Conservation (phyloP, 75 land plant genomes). For the Ceratopteris richardii region DNA sequence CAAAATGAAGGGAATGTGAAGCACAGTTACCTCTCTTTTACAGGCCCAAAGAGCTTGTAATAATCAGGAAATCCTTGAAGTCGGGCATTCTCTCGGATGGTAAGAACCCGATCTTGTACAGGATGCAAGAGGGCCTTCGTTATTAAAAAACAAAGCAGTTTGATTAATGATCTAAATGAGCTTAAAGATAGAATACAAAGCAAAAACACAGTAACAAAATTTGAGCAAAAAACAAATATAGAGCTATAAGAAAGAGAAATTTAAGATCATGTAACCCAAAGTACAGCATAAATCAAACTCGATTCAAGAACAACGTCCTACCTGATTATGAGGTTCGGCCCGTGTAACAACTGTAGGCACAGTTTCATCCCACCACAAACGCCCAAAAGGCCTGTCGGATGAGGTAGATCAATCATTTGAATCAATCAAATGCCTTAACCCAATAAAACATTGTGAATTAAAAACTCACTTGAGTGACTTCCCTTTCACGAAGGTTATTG, state of each 20-base stretch:
- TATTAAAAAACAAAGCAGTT: too few relatives aligned
- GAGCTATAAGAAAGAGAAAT: too few relatives aligned
- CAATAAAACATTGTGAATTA: constrained; percentile 19
- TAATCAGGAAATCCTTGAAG: constrained; percentile 93
- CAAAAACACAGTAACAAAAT: too few relatives aligned
- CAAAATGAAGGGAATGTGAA: too few relatives aligned
- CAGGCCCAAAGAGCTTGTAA: constrained; percentile 65
- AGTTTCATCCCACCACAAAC: constrained; percentile 98
- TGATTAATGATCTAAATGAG: too few relatives aligned
- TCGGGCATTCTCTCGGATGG: constrained; percentile 80
- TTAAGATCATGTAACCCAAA: too few relatives aligned
- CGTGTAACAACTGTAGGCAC: constrained; percentile 74
- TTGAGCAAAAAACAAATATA: too few relatives aligned
- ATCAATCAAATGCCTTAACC: too few relatives aligned
- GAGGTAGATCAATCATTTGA: neutral
- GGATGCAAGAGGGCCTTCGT: constrained; percentile 73
- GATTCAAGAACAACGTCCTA: too few relatives aligned
- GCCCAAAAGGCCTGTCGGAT: constrained; percentile 73
- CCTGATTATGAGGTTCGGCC: constrained; percentile 68
- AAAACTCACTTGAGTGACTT: constrained; percentile 42
- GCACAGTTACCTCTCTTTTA: constrained; percentile 72
- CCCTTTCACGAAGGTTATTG: constrained; percentile 45
- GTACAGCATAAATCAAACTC: too few relatives aligned
- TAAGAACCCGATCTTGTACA: constrained; percentile 70
- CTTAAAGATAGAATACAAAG: too few relatives aligned